phyloP scores from a whole-genome alignment of 2,329 filamentous ascomycete genomes.

The Cercospora sesami region DNA sequence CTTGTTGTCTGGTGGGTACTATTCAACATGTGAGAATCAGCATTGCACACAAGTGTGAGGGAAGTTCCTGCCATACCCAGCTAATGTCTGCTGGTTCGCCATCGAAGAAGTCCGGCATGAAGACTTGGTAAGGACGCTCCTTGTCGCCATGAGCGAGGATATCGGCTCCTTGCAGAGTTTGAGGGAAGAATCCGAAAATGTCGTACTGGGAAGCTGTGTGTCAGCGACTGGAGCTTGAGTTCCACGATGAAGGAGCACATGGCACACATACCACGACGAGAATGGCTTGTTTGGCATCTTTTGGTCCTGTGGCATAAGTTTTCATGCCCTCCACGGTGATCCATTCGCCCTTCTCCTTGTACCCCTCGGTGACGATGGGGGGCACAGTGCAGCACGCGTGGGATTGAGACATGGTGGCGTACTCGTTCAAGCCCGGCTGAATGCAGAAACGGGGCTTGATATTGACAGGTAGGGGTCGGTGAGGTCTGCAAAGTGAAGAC shows the following conservation, averaged over 20 bases:
- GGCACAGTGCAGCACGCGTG: constrained; percentile 51
- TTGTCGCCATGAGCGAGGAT: constrained; percentile 64
- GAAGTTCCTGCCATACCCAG: constrained; percentile 7
- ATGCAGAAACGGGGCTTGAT: background rate
- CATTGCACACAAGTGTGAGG: background rate
- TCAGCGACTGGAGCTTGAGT: background rate
- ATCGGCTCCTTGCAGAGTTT: constrained; percentile 64
- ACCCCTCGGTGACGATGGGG: constrained; percentile 51
- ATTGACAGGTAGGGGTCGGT: background rate
- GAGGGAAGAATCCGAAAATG: constrained; percentile 65
- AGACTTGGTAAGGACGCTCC: constrained; percentile 74
- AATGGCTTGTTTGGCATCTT: constrained; percentile 58
- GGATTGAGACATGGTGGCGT: constrained; percentile 18
- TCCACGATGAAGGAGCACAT: background rate
- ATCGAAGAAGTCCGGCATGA: constrained; percentile 90
- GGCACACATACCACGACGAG: constrained; percentile 47
- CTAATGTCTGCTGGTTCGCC: constrained; percentile 65
- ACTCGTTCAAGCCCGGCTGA: background rate
- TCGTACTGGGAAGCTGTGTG: constrained; percentile 46
- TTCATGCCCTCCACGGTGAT: constrained; percentile 62
- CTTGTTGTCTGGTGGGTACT: constrained; percentile 52
- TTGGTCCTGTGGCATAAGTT: constrained; percentile 58
- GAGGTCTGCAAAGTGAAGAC: background rate
- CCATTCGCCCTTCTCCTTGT: constrained; percentile 60
- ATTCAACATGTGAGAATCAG: background rate